Base-by-base conservation (phyloP, 805 yeast species). In the Lachancea lanzarotensis region DNA sequence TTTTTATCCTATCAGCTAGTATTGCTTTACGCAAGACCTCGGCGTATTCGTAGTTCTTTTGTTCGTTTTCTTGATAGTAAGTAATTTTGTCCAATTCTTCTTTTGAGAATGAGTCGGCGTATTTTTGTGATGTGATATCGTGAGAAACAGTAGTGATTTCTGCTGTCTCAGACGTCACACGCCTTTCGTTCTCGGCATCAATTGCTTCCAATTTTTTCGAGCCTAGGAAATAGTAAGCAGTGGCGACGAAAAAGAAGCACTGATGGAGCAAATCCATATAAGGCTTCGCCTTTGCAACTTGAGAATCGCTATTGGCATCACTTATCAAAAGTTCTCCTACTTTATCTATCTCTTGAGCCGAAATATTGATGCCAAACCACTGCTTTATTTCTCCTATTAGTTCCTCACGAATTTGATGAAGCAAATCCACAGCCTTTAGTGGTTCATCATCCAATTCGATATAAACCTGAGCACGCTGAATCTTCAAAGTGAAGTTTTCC, bases 181-280 rank as follows among this genome's bases (percentile, higher is more conserved):
- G 50, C 17, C 61, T 52, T 25, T 62, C 64, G 34, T 66, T 65
- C 17, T 52, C 53, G 27, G 58, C 58, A 48, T 59, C 59, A 12
- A 56, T 53, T 3, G 47, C 38, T 35, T 58, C 65, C 10, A 62
- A 36, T 43, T 48, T 53, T 16, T 55, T 50, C 3, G 63, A 58
- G 25, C 65, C 67, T 17, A 53, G 20, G 35, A 55, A 54, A 35
- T 61, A 63, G 38, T 58, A 58, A 10, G 57, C 60, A 1, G 66
- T 61, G 0, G 87, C 97, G 20, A 84, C 68, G 49, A 88, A 77
- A 57, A 90, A 91, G 56, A 78, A 83, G 36, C 82, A 73, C 42
- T 90, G 81, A 59, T 93, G 97, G 13, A 86, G 64, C 10, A 79
- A 55, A 41, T 86, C 83, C 45, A 61, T 25, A 32, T 57, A 56